These are phyloP conservation scores for Rhodocollybia butyracea DNA, from an alignment of 768 basidiomycete genomes.

Conservation along the genomic window DNA sequence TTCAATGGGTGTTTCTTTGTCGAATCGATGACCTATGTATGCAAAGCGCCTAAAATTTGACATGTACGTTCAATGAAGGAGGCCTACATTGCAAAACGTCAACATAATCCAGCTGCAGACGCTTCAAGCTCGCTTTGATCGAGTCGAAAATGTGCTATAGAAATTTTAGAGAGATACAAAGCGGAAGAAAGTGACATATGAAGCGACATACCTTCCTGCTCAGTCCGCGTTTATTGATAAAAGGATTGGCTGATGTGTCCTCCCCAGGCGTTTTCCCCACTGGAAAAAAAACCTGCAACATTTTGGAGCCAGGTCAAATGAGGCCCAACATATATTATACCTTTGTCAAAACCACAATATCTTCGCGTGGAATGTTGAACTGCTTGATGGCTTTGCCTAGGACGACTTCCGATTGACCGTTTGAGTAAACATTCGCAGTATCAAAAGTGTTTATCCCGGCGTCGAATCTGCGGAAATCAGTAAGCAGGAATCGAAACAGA, in stretches of 20 bases:
- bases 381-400: constrained; percentile 48
- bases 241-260: constrained; percentile 12
- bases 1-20: constrained; percentile 45
- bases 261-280: too few species aligned
- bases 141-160: constrained; percentile 54
- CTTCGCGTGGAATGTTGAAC: constrained; percentile 43
- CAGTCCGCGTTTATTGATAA: constrained; percentile 45
- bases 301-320: too few species aligned
- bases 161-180: neutral
- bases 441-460: constrained; percentile 35
- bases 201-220: constrained; percentile 34
- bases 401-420: constrained; percentile 43
- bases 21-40: constrained; percentile 41
- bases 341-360: constrained; percentile 57
- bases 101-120: constrained; percentile 48
- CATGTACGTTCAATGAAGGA: neutral
- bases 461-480: constrained; percentile 23
- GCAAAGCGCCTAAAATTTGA: neutral
- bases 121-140: constrained; percentile 36
- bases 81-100: constrained; percentile 48
- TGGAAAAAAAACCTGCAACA: too few species aligned
- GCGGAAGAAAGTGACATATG: neutral
- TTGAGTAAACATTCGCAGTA: constrained; percentile 36
- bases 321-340: constrained; percentile 13
- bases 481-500: neutral